Evolutionary conservation across 805 yeast genomes (phyloP), one percentile per base, ranked within the genome.

Genomic region (Nakazawaea siamensis): DNA sequence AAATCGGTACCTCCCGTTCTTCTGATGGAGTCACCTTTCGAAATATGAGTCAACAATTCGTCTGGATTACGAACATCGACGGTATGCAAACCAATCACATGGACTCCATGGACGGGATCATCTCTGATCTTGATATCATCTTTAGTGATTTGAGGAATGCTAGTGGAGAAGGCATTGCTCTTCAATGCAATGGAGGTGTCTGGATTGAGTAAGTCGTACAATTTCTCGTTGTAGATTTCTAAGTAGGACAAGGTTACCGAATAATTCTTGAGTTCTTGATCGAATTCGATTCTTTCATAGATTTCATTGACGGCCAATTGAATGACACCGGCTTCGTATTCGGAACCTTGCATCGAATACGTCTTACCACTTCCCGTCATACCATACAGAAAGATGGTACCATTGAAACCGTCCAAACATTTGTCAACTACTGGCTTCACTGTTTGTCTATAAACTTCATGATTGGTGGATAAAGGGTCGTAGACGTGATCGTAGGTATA

Each of bases 301-400:
- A 83, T 63, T 29, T 72, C 70, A 37, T 66, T 62, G 10, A 79
- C 77, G 4, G 90, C 78, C 25, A 76, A 59, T 26, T 80, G 76
- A 28, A 87, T 80, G 32, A 86, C 65, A 4, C 95, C 95, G 0
- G 79, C 76, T 42, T 76, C 79, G 4, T 45, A 42, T 2, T 55
- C 63, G 18, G 66, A 62, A 20, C 95, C 95, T 43, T 78, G 79
- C 94, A 86, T 86, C 2, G 94, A 73, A 51, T 72, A 77, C 0
- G 96, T 86, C 55, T 86, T 86, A 9, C 96, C 96, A 1, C 94
- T 80, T 0, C 95, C 95, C 0, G 96, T 86, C 86, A 83, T 83
- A 24, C 96, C 96, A 49, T 86, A 86, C 0, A 97, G 97, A 54
- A 90, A 86, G 1, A 88, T 75, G 0, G 96, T 87, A 12, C 88